These are phyloP conservation scores for Echinochloa phyllopogon DNA, from an alignment of 176 grass and related monocot genomes.

Conservation along the genomic window DNA sequence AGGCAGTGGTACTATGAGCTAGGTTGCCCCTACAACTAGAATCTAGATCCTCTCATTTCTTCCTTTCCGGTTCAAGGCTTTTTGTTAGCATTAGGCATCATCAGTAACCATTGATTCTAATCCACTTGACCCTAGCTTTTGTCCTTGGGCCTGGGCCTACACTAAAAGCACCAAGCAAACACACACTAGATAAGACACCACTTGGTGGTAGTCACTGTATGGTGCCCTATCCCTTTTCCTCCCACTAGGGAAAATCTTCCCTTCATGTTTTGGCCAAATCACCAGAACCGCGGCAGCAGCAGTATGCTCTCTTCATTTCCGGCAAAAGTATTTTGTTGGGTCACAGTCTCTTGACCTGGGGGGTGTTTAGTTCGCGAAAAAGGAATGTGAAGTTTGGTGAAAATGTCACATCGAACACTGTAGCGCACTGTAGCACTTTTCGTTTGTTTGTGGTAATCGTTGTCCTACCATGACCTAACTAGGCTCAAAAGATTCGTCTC, in stretches of 20 bases:
- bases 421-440: too few relatives aligned
- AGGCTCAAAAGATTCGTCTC: too few relatives aligned
- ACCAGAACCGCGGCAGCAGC: neutral
- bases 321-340: slow-evolving; percentile 15
- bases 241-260: slow-evolving; percentile 40
- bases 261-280: slow-evolving; percentile 29
- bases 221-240: slow-evolving; percentile 42
- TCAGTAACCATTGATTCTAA: slow-evolving; percentile 50
- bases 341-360: slow-evolving; percentile 19
- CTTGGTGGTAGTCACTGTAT: slow-evolving; percentile 49
- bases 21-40: slow-evolving; percentile 36
- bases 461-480: too few relatives aligned
- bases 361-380: too few relatives aligned
- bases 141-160: slow-evolving; percentile 45
- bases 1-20: neutral
- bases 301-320: slow-evolving; percentile 14
- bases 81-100: slow-evolving; percentile 49
- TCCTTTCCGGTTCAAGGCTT: slow-evolving; percentile 47
- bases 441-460: too few relatives aligned
- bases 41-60: slow-evolving; percentile 40
- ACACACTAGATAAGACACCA: slow-evolving; percentile 52
- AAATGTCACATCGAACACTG: too few relatives aligned
- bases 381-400: too few relatives aligned
- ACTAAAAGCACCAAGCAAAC: slow-evolving; percentile 54
- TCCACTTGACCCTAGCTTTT: slow-evolving; percentile 55